Conservation (phyloP, 73 alveolate genomes). For the Tetrahymena elliotti region DNA sequence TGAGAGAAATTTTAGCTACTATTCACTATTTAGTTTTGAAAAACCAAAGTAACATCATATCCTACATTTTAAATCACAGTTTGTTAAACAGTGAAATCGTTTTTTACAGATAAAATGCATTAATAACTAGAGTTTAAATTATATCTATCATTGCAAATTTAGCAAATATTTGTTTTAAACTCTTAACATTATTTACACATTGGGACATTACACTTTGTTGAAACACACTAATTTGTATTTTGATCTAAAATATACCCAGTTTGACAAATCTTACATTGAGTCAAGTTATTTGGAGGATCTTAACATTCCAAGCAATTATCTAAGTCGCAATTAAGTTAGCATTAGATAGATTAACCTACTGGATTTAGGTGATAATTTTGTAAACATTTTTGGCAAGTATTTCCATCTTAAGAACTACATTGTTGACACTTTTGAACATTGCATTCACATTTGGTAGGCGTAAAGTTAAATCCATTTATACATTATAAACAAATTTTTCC, state of each 20-base stretch:
- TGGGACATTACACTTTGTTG: not conserved
- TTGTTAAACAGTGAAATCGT: not conserved
- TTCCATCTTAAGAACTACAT: not conserved
- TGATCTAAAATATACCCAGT: not conserved
- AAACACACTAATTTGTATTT: not conserved
- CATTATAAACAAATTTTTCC: no score
- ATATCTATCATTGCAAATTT: not conserved
- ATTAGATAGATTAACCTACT: not conserved
- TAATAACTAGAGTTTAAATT: not conserved
- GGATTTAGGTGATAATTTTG: not conserved
- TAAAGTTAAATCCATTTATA: not conserved
- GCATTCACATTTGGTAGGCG: not conserved
- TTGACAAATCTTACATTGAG: not conserved
- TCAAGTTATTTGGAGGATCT: not conserved
- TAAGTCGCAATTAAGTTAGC: not conserved
- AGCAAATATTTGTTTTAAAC: not conserved
- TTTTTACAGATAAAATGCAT: not conserved
- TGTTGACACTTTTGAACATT: not conserved
- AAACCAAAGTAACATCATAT: not conserved
- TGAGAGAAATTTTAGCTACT: no score
- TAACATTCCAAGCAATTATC: not conserved
- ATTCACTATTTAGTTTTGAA: not conserved
- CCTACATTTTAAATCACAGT: not conserved
- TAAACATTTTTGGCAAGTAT: not conserved
- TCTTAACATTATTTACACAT: not conserved